Base-by-base conservation (phyloP, 495 filamentous ascomycete species). In the Aspergillus ellipticus region DNA sequence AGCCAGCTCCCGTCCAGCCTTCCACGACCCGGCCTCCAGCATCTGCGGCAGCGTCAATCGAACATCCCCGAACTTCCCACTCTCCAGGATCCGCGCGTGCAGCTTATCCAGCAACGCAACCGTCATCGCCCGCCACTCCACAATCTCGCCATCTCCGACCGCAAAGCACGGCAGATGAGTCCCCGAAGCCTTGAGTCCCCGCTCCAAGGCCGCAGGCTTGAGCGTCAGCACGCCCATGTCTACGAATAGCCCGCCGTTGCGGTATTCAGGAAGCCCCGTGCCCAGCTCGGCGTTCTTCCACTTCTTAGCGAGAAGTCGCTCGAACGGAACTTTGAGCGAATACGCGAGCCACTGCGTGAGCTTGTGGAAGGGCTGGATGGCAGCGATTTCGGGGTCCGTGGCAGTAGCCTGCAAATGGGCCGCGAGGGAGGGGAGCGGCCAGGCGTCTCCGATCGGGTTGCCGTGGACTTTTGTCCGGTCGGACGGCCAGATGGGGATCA, bases 301-400 rank as follows among this genome's bases (percentile, higher is more conserved):
- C 51, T 88, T 82, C 15, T 91, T 84, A 43, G 83, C 78, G 51
- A 94, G 79, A 4, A 96, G 70, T 57, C 83, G 89, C 21, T 83
- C 79, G 83, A 96, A 94, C 0, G 91, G 91, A 15, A 90, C 88
- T 82, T 92, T 90, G 24, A 96, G 74, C 17, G 90, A 95, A 71
- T 95, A 96, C 6, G 86, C 85, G 51, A 93, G 85, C 90, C 90
- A 95, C 61, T 95, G 90, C 0, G 90, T 92, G 24, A 93, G 82
- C 64, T 95, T 95, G 74, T 95, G 90, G 81, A 96, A 95, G 2
- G 72, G 72, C 33, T 72, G 69, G 29, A 75, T 75, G 8, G 62
- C 59, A 21, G 59, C 28, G 47, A 45, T 58, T 51, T 47, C 47
- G 53, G 53, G 21, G 50, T 54, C 20, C 51, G 41, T 33, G 22